Evolutionary conservation across 257 asterid genomes (phyloP), one percentile per base, ranked within the genome.

Genomic region (Coffea eugenioides): DNA sequence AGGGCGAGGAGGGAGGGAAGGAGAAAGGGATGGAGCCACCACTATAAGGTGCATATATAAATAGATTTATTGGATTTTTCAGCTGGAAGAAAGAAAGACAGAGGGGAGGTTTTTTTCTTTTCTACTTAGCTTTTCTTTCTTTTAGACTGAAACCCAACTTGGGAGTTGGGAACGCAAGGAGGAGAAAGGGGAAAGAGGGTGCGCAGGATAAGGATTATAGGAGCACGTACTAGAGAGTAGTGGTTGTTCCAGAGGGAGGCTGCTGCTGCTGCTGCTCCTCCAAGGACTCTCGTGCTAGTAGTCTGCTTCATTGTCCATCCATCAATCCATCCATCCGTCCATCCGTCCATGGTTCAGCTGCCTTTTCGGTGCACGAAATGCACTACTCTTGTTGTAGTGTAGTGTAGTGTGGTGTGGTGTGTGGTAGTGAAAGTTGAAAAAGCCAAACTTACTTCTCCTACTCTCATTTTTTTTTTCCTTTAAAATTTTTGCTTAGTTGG

Each of bases 181-280:
- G 41, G 16, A 8, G 48, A 13, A 51, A 20, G 56, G 79, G 81
- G 77, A 39, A 39, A 39, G 43, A 39, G 71, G 86, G 83, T 80
- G 82, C 81, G 80, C 65, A 82, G 84, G 89, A 85, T 84, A 81
- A 84, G 87, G 87, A 75, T 83, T 21, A 73, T 72, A 45, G 43
- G 43, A 31, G 34, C 34, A 31, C 34, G 34, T 31, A 31, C 34
- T 39, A 39, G 43, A 31, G 43, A 39, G 43, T 3, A 39, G 43
- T 39, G 5, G 4, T 39, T 39, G 43, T 4, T 39, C 43, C 5
- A 39, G 43, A 39, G 70, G 67, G 67, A 39, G 73, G 76, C 73
- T 18, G 27, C 66, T 20, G 66, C 65, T 20, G 66, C 65, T 57
- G 65, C 65, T 18, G 25, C 67, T 18, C 6, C 65, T 18, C 8